Conservation (phyloP, 495 filamentous ascomycete species). For the Aspergillus steynii region DNA sequence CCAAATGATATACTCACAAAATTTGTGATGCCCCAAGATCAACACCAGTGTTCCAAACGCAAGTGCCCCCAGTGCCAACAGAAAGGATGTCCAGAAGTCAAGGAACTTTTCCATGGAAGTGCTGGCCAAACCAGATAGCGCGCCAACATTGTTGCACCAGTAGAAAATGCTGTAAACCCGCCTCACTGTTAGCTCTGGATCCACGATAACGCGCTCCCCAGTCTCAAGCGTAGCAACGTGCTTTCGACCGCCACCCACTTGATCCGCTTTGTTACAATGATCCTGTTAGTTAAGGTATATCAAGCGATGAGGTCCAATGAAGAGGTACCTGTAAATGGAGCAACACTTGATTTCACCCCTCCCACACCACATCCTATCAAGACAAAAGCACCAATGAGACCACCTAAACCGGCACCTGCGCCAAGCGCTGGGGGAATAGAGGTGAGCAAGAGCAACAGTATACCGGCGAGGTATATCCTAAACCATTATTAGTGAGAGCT, state of each 20-base stretch:
- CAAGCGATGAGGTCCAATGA: neutral
- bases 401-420: neutral
- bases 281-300: neutral
- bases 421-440: neutral
- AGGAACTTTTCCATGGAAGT: neutral
- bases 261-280: neutral
- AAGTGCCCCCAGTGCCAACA: neutral
- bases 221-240: constrained; percentile 20
- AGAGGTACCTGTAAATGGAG: constrained; percentile 3
- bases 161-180: constrained; percentile 65
- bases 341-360: constrained; percentile 1
- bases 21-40: neutral
- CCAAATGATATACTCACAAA: neutral
- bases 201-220: constrained; percentile 61
- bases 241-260: neutral
- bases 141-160: constrained; percentile 35
- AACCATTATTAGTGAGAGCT: neutral
- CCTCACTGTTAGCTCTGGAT: constrained; percentile 62
- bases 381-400: neutral
- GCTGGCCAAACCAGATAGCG: neutral
- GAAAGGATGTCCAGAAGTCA: neutral
- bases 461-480: constrained; percentile 1
- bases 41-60: neutral
- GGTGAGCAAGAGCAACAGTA: neutral
- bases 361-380: neutral